phyloP scores from a whole-genome alignment of 2,329 filamentous ascomycete genomes.

The Davidsoniella eucalypti region DNA sequence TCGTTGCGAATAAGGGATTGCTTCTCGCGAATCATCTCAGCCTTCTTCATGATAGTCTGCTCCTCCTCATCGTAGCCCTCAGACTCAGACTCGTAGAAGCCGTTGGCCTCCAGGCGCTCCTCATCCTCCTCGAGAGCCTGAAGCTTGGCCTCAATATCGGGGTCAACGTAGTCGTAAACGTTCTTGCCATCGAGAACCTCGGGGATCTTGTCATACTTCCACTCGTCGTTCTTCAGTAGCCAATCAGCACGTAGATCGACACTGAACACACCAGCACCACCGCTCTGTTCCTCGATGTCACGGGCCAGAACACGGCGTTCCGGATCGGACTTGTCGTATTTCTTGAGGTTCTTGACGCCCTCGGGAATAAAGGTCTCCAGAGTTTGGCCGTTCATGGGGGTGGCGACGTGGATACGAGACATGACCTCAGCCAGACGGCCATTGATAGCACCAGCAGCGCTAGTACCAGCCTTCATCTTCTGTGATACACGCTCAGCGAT shows the following conservation, averaged over 20 bases:
- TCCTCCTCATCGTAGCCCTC: conserved; percentile 78
- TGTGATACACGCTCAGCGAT: conserved; percentile 86
- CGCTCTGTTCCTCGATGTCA: conserved; percentile 81
- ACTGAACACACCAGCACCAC: conserved; percentile 90
- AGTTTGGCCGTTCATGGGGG: conserved; percentile 64
- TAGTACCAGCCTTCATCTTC: conserved; percentile 87
- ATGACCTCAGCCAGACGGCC: conserved; percentile 80
- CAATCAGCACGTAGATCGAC: conserved; percentile 84
- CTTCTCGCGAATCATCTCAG: conserved; percentile 91
- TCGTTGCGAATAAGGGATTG: conserved; percentile 83
- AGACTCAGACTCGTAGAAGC: conserved; percentile 78
- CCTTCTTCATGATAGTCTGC: conserved; percentile 76
- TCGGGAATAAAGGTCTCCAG: conserved; percentile 82
- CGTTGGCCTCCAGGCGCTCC: conserved; percentile 76
- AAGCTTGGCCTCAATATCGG: conserved; percentile 88
- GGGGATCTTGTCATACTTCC: conserved; percentile 92
- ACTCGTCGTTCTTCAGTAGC: conserved; percentile 70
- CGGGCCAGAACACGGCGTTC: conserved; percentile 64
- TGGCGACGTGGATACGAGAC: conserved; percentile 89
- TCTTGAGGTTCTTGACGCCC: conserved; percentile 60
- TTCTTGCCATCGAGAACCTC: conserved; percentile 94
- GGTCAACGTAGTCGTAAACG: conserved; percentile 92
- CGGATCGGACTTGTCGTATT: conserved; percentile 84
- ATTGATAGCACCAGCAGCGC: conserved; percentile 56
- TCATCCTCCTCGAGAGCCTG: conserved; percentile 88